Base-by-base conservation (phyloP, 2,329 filamentous ascomycete genomes). In the Penicillium fuscoglaucum region DNA sequence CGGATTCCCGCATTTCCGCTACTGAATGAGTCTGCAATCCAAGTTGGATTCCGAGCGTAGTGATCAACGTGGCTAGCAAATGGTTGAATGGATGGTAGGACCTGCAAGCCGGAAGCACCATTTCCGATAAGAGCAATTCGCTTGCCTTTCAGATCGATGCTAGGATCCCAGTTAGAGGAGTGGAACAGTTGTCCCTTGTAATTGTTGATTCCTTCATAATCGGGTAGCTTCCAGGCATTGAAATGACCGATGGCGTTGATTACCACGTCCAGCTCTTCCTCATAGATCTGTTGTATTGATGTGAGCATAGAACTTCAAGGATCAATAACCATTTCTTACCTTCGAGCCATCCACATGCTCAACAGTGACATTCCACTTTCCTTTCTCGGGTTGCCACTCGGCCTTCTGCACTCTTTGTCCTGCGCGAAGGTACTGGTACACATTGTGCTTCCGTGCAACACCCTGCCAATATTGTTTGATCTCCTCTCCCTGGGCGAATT, bases 401-500 rank as follows among this genome's bases (percentile, higher is more conserved):
- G 83, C 78, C 1, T 75, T 79, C 3, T 82, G 74, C 1, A 90
- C 83, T n/a, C 79, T 78, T 26, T 83, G 84, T 9, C 79, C 74
- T 10, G 87, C 78, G 55, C 82, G 80, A 1, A 85, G 74, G 52
- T 83, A 81, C 35, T 83, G 76, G 68, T 89, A 87, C 1, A 90
- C 83, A 54, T 86, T 79, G 69, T 90, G 82, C 64, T 90, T 88
- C 8, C 76, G 76, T 0, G 87, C 87, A 3, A 89, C 72, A 0
- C 72, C 72, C 64, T 88, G 81, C 85, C 87, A 87, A 68, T 91
- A 91, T 17, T 84, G 80, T 7, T 80, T 76, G 58, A 91, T 91
- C 70, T 91, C 89, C 4, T 76, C 70, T 0, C 88, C 88, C 39
- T 84, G 83, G 0, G 88, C 83, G 66, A 89, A 91, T 59, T 86